A percentile compares a stretch with the other conserved stretches of the same genome.
These are phyloP conservation scores for Tricholomella constricta DNA, from an alignment of 768 basidiomycete genomes.

Conservation along the genomic window DNA sequence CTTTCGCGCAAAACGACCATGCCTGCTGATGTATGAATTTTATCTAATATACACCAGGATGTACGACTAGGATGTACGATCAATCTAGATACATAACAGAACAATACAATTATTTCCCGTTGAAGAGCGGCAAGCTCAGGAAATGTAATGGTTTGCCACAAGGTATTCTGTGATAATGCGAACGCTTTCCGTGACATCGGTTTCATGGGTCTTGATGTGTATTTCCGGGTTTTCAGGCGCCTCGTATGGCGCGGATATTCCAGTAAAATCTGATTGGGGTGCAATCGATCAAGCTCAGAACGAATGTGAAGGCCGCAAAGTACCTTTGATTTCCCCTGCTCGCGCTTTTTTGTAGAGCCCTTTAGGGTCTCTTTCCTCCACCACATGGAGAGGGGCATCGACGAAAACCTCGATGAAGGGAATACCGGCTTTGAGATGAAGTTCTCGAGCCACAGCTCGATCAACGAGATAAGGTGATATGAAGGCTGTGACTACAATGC, in stretches of 20 bases:
- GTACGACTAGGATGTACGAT: constrained; percentile 13
- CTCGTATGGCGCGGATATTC: constrained; percentile 97
- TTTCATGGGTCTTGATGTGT: constrained; percentile 87
- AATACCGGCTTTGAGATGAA: constrained; percentile 74
- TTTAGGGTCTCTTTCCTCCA: constrained; percentile 94
- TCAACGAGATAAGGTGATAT: constrained; percentile 97
- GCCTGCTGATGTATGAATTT: constrained; percentile 6
- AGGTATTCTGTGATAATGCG: constrained; percentile 81
- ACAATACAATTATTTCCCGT: not conserved
- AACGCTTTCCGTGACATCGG: constrained; percentile 77
- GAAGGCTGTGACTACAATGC: constrained; percentile 91
- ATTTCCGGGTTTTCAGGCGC: constrained; percentile 84
- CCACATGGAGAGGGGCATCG: constrained; percentile 86
- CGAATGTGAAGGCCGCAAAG: not conserved
- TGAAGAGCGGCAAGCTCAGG: constrained; percentile 11
- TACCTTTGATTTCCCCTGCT: constrained; percentile 94
- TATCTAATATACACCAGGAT: constrained; percentile 2
- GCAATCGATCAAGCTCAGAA: not conserved
- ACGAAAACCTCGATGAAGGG: constrained; percentile 94
- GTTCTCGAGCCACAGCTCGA: constrained; percentile 75
- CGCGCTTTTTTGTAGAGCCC: constrained; percentile 97
- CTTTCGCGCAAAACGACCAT: constrained; percentile 4
- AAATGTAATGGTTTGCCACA: constrained; percentile 59
- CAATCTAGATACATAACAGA: constrained; percentile 5
- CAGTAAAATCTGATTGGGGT: constrained; percentile 81